These are phyloP conservation scores for Rhizopogon vesiculosus DNA, from an alignment of 768 basidiomycete species.

Conservation along the genomic window DNA sequence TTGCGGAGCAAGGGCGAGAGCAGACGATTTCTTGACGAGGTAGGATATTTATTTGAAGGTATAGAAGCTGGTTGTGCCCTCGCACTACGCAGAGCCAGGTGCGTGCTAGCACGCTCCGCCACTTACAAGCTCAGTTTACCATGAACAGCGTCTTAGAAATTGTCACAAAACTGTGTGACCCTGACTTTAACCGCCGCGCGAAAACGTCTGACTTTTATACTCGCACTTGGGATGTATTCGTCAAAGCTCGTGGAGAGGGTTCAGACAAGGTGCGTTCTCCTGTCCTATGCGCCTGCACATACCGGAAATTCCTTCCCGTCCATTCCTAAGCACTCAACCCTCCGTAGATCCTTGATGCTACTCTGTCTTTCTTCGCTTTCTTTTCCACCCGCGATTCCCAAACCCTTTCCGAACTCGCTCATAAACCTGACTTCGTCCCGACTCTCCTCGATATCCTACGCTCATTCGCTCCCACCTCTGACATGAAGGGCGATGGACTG, in stretches of 20 bases:
- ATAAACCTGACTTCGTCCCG: slow-evolving; percentile 29
- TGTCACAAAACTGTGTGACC: slow-evolving; percentile 65
- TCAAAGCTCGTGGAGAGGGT: slow-evolving; percentile 51
- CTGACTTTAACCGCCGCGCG: slow-evolving; percentile 74
- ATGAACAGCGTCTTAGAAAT: slow-evolving; percentile 69
- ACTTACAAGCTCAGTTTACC: background rate
- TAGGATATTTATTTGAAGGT: slow-evolving; percentile 83
- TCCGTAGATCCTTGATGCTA: slow-evolving; percentile 57
- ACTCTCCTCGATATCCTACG: slow-evolving; percentile 42
- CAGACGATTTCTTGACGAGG: slow-evolving; percentile 75
- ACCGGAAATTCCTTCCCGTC: background rate
- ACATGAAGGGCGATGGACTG: background rate
- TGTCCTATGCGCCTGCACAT: background rate
- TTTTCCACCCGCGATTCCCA: slow-evolving; percentile 56
- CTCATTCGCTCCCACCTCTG: slow-evolving; percentile 4
- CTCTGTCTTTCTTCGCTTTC: slow-evolving; percentile 56
- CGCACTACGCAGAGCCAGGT: slow-evolving; percentile 69
- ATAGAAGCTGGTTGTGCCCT: slow-evolving; percentile 49
- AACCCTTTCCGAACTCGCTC: slow-evolving; percentile 52
- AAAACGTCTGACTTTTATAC: slow-evolving; percentile 70
- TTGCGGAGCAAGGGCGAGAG: slow-evolving; percentile 77
- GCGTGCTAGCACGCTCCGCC: slow-evolving; percentile 1
- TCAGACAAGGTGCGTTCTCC: slow-evolving; percentile 50
- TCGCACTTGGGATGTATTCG: slow-evolving; percentile 65
- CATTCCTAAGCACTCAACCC: background rate